A percentile compares a stretch with the other conserved stretches of the same genome.
Evolutionary conservation across 1,139 yeast species (phyloP).

Genomic region (Scheffersomyces stambukii): DNA sequence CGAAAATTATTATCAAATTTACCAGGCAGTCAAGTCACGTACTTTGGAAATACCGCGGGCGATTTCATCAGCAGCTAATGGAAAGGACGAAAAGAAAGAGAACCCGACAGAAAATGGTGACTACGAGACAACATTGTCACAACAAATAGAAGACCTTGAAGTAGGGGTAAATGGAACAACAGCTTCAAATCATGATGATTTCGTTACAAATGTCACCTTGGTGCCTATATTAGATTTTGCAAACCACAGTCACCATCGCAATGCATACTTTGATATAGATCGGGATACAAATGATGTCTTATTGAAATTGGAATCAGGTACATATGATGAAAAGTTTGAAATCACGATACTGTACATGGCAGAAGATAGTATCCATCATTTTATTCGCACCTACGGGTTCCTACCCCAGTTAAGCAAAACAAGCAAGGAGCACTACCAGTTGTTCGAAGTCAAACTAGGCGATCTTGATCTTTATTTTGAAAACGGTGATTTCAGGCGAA

Average conservation of each 20-base stretch:
- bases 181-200: conserved; percentile 39
- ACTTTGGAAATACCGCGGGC: conserved; percentile 58
- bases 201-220: conserved; percentile 47
- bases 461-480: conserved; percentile 4
- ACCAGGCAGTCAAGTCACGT: conserved; percentile 53
- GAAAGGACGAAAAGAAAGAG: conserved; percentile 15
- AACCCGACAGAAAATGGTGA: conserved; percentile 3
- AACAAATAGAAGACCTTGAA: conserved; percentile 3
- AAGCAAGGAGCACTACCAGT: conserved; percentile 7
- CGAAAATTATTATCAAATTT: conserved; percentile 34
- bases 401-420: conserved; percentile 36
- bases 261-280: conserved; percentile 63
- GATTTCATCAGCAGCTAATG: conserved; percentile 1
- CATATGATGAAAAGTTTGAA: conserved; percentile 14
- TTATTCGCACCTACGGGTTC: conserved; percentile 58
- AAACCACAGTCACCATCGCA: conserved; percentile 47
- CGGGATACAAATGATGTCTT: conserved; percentile 42
- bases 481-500: conserved; percentile 11
- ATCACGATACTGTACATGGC: conserved; percentile 47
- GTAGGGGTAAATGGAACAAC: conserved; percentile 4
- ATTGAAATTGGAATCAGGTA: conserved; percentile 13
- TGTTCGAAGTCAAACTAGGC: conserved; percentile 12
- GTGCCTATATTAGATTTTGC: conserved; percentile 69
- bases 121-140: too few relatives aligned
- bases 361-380: conserved; percentile 41